A percentile compares a stretch with the other conserved stretches of the same genome.
Evolutionary conservation across 257 asterid species (phyloP).

Genomic region (Cordia subcordata): DNA sequence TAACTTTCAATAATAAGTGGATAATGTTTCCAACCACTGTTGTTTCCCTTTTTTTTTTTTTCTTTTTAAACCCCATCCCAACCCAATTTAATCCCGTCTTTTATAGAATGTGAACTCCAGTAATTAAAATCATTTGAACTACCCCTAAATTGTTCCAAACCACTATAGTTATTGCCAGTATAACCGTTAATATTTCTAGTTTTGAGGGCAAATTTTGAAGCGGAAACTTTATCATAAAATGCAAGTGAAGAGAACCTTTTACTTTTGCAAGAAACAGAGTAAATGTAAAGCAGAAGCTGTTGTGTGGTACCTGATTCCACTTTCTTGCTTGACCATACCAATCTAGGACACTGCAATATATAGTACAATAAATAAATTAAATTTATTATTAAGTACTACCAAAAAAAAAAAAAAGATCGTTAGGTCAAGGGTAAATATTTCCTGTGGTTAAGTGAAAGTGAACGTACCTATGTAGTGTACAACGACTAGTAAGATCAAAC

Average conservation of each 20-base stretch:
- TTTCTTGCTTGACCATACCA: constrained; percentile 84
- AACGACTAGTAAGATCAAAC: constrained; percentile 87
- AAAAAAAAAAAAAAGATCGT: too few relatives aligned
- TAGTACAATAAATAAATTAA: not conserved
- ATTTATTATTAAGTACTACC: not conserved
- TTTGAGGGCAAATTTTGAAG: constrained; percentile 13
- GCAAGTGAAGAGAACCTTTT: not conserved
- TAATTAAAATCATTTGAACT: too few relatives aligned
- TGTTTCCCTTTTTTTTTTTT: too few relatives aligned
- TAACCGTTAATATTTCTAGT: not conserved
- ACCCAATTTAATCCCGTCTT: too few relatives aligned
- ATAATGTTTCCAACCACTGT: too few relatives aligned
- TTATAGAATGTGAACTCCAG: too few relatives aligned
- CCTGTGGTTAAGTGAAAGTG: not conserved
- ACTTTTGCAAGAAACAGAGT: constrained; percentile 18
- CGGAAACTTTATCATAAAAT: not conserved
- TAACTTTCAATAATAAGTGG: too few relatives aligned
- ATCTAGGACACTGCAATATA: constrained; percentile 66
- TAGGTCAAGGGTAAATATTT: not conserved
- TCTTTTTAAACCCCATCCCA: too few relatives aligned
- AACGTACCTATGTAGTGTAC: constrained; percentile 60
- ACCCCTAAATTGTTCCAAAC: too few relatives aligned
- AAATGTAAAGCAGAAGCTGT: constrained; percentile 8
- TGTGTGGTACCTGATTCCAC: constrained; percentile 71
- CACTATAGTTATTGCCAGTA: constrained; percentile 5